Evolutionary conservation across 805 yeast genomes (phyloP).

Genomic region (Cyberlindnera lachancei): DNA sequence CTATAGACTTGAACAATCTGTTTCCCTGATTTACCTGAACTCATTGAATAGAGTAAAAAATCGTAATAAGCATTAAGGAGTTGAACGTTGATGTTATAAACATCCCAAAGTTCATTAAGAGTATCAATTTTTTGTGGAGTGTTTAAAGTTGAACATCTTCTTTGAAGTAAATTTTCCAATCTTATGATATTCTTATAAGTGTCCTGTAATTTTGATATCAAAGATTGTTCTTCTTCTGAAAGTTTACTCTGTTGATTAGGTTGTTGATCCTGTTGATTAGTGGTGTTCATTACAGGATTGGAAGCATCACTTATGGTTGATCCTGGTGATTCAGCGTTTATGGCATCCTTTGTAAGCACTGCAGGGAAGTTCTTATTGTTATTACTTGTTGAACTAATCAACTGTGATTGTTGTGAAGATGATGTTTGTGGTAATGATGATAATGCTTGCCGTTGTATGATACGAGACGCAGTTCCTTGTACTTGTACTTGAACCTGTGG

Average conservation of each 20-base stretch:
- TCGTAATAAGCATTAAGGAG: constrained; percentile 66
- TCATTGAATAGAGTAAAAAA: constrained; percentile 60
- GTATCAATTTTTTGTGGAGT: constrained; percentile 42
- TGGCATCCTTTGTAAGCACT: constrained; percentile 8
- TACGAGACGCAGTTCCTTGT: neutral
- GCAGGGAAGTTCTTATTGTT: constrained; percentile 4
- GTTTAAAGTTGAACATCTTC: constrained; percentile 55
- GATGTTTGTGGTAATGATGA: constrained; percentile 3
- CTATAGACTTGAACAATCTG: constrained; percentile 72
- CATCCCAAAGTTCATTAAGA: constrained; percentile 66
- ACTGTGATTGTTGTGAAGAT: constrained; percentile 5
- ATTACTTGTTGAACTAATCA: neutral
- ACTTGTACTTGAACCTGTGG: neutral
- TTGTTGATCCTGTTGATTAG: constrained; percentile 1
- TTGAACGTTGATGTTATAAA: constrained; percentile 59
- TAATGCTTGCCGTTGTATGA: neutral
- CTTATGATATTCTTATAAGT: constrained; percentile 64
- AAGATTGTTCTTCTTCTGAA: constrained; percentile 53
- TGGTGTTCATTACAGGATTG: constrained; percentile 3
- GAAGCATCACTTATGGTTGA: constrained; percentile 13
- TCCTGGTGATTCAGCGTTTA: constrained; percentile 16
- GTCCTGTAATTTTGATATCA: constrained; percentile 66
- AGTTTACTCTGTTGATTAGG: constrained; percentile 12
- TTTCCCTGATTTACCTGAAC: constrained; percentile 70
- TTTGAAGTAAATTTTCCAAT: constrained; percentile 62